phyloP scores from a whole-genome alignment of 2,329 filamentous ascomycete genomes.

The Hypomyces perniciosus region DNA sequence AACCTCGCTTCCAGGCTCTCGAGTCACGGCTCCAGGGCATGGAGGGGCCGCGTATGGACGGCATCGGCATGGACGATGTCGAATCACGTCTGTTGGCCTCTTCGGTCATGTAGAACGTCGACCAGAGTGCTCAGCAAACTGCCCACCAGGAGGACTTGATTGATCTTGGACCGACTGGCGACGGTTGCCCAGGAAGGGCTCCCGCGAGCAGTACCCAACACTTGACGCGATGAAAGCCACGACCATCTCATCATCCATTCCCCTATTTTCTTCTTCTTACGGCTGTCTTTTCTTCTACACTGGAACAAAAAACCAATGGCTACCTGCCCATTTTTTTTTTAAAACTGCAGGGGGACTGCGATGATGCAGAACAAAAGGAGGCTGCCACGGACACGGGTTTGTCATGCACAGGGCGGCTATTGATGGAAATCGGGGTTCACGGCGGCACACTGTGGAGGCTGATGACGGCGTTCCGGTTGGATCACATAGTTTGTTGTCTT shows the following conservation, averaged over 20 bases:
- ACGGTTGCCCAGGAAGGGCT: background rate
- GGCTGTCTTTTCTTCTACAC: conserved; percentile 2
- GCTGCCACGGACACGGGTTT: conserved; percentile 9
- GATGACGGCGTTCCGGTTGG: conserved; percentile 19
- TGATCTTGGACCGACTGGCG: background rate
- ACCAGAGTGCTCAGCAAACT: conserved; percentile 9
- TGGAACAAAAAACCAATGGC: background rate
- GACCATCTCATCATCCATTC: background rate
- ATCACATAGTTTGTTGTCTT: conserved; percentile 16
- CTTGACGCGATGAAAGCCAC: background rate
- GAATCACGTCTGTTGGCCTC: conserved; percentile 39
- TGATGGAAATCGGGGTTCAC: conserved; percentile 10
- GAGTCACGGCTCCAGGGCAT: conserved; percentile 37
- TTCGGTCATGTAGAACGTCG: conserved; percentile 34
- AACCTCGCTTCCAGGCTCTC: conserved; percentile 40
- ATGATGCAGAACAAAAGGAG: conserved; percentile 7
- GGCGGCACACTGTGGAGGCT: conserved; percentile 10
- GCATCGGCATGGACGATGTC: conserved; percentile 40
- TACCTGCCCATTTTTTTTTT: no score
- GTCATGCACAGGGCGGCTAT: conserved; percentile 16
- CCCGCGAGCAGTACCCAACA: background rate
- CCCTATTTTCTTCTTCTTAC: background rate
- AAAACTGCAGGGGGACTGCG: background rate
- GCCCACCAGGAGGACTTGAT: background rate
- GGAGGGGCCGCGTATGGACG: conserved; percentile 38